Conservation (phyloP, 371 early-diverging fungal species). For the Vairimorpha necatrix region DNA sequence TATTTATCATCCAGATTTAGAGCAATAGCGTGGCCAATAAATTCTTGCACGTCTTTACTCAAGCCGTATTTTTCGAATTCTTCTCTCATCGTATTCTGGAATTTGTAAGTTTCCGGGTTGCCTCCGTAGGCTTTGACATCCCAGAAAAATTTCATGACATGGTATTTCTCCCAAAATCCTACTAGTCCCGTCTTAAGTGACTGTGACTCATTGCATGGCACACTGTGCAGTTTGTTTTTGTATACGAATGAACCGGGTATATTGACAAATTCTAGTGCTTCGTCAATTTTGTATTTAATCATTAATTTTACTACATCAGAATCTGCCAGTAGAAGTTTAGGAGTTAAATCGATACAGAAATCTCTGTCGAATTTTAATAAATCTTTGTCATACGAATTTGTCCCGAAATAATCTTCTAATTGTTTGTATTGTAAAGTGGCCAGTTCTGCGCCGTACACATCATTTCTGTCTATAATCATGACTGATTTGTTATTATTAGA, state of each 20-base stretch:
- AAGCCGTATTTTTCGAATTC: conserved; percentile 84
- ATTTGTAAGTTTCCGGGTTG: not conserved
- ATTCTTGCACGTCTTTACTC: conserved; percentile 81
- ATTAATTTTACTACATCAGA: conserved; percentile 73
- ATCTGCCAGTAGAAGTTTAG: conserved; percentile 98
- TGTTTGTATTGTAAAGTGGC: conserved; percentile 58
- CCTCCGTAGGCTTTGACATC: conserved; percentile 68
- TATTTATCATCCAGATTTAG: conserved; percentile 87
- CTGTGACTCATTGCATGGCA: conserved; percentile 82
- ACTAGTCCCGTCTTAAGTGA: conserved; percentile 78
- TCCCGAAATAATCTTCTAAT: conserved; percentile 38
- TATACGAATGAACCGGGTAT: conserved; percentile 88
- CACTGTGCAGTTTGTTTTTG: conserved; percentile 79
- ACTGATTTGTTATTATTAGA: conserved; percentile 95
- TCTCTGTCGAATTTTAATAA: conserved; percentile 71
- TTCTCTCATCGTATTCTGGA: conserved; percentile 70
- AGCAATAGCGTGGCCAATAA: conserved; percentile 96
- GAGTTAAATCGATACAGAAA: conserved; percentile 92
- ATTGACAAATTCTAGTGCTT: conserved; percentile 90
- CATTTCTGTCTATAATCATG: conserved; percentile 89
- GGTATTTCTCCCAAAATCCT: conserved; percentile 86
- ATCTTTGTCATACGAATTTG: not conserved
- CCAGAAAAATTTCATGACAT: conserved; percentile 88
- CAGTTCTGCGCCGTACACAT: conserved; percentile 88
- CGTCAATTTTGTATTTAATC: conserved; percentile 84